These are phyloP conservation scores for Paulinella micropora DNA, from an alignment of 78 protist genomes.

Conservation along the genomic window DNA sequence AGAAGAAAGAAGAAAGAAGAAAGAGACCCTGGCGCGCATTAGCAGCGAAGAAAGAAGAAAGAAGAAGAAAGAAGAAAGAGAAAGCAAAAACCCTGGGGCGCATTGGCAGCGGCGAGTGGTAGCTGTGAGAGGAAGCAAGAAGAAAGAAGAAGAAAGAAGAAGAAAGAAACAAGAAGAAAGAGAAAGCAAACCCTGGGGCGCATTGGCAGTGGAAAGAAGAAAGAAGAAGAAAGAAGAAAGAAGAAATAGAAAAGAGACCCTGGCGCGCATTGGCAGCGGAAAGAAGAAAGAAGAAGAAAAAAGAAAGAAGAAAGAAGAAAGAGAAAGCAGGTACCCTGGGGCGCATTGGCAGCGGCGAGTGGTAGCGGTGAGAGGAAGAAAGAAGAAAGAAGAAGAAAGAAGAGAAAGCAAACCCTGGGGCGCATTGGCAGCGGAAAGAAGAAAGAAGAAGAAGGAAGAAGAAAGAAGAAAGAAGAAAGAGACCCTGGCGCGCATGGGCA, in stretches of 20 bases:
- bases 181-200: neutral
- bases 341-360: neutral
- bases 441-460: neutral
- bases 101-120: neutral
- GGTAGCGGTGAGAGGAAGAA: neutral
- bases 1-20: neutral
- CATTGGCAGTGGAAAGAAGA: neutral
- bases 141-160: neutral
- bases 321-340: neutral
- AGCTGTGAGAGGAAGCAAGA: neutral
- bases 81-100: too few species aligned
- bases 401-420: neutral
- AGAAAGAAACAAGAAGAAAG: neutral
- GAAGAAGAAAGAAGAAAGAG: neutral
- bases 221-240: neutral
- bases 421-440: neutral
- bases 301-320: neutral
- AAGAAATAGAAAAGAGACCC: neutral
- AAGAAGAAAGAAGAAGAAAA: neutral
- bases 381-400: neutral
- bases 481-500: neutral
- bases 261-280: neutral
- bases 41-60: neutral
- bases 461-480: neutral
- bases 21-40: neutral